Evolutionary conservation across 2,329 filamentous ascomycete genomes (phyloP), one percentile per base, ranked within the genome.

Genomic region (Myriosclerotinia scirpicola): DNA sequence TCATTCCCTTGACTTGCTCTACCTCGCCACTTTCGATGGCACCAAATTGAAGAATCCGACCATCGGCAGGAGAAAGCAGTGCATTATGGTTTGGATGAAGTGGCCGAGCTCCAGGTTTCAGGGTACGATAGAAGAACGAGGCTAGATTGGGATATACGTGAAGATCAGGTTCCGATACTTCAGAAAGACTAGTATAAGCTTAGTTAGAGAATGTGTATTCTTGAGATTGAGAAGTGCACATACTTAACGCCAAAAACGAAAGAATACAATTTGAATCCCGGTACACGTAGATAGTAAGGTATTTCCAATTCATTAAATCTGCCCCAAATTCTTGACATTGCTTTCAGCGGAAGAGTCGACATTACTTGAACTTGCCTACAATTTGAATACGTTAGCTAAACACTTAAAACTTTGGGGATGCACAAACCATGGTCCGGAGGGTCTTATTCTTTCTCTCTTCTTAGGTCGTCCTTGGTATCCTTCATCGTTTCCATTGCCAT

Each of bases 1-100:
- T 99, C 84, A 99, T 95, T 68, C 95, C 95, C 80, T 99, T 99
- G 70, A 99, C 94, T 80, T 99, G 95, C 78, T 99, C 95, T 54
- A 99, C 96, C 75, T 97, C 92, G 58, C 94, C 93, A 74, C 93
- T 88, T 74, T 96, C 90, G 67, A 99, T 97, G 73, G 88, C 88
- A 14, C 95, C 95, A 73, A 93, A 97, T 74, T 98, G 94, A 36
- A 99, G 85, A 55, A 99, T 85, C 70, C 90, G 90, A 56, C 95
- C 95, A 77, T 99, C 95, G 6, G 95, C 87, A 0, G 95, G 96
- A 0, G 92, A 95, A 9, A 98, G 81, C 6, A 99, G 80, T 12
- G 92, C 90, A 74, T 91, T 89, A 1, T 86, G 85, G 72, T 94
- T 87, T 1, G 91, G 87, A 75, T 98, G 92, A 17, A 99, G 83